These are phyloP conservation scores for Omphalotus olearius DNA, from an alignment of 1,284 basidiomycete genomes.

Conservation along the genomic window DNA sequence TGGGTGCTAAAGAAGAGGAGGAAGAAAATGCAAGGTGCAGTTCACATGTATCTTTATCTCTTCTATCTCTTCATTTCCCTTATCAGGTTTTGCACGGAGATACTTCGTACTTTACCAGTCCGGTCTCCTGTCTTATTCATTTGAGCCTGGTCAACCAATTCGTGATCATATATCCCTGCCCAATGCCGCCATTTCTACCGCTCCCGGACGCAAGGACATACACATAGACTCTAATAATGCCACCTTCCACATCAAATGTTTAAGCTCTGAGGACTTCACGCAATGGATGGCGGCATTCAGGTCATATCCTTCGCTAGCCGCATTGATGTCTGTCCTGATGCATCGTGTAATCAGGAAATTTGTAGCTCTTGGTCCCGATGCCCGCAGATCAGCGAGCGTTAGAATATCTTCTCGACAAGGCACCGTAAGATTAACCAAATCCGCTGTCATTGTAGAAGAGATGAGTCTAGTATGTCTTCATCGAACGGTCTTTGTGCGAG, in stretches of 20 bases:
- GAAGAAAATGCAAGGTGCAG: conserved; percentile 78
- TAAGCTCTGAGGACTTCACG: conserved; percentile 66
- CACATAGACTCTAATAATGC: conserved; percentile 73
- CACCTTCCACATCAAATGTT: conserved; percentile 77
- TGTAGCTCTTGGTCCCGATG: conserved; percentile 29
- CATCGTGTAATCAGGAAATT: conserved; percentile 9
- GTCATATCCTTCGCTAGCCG: conserved; percentile 29
- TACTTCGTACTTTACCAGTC: conserved; percentile 67
- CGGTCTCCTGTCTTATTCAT: conserved; percentile 72
- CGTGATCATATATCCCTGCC: conserved; percentile 68
- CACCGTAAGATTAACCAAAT: conserved; percentile 39
- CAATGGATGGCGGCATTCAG: conserved; percentile 72
- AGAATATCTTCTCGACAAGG: conserved; percentile 34
- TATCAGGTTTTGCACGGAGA: conserved; percentile 75
- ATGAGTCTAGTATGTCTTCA: conserved; percentile 49
- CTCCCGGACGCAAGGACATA: conserved; percentile 64
- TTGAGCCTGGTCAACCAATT: conserved; percentile 64
- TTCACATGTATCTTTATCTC: conserved; percentile 3
- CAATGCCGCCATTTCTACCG: conserved; percentile 71
- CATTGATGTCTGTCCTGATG: neutral
- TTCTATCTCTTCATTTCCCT: conserved; percentile 9
- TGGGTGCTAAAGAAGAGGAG: conserved; percentile 81
- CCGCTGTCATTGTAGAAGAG: conserved; percentile 51
- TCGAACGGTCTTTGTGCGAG: conserved; percentile 1
- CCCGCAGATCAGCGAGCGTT: conserved; percentile 43